Percentiles rank a stretch among this genome's conserved stretches.
Evolutionary conservation across 768 basidiomycete genomes (phyloP).

Genomic region (Paxillus ammoniavirescens): DNA sequence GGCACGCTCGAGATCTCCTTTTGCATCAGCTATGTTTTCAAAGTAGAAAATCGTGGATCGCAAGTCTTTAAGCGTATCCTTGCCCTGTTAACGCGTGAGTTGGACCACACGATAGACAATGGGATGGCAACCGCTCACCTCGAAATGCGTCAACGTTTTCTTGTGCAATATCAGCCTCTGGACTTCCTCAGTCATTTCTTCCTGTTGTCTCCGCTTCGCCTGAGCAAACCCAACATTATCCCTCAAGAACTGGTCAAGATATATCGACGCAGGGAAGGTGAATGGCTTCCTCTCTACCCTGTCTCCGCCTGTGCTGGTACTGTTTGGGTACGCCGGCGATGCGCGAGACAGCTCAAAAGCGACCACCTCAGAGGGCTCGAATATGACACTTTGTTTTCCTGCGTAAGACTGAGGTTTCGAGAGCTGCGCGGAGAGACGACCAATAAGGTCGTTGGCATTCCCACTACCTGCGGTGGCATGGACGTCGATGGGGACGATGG

Average conservation of each 20-base stretch:
- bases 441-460: constrained; percentile 55
- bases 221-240: constrained; percentile 49
- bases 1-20: constrained; percentile 47
- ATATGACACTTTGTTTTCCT: constrained; percentile 55
- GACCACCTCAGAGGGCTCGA: constrained; percentile 61
- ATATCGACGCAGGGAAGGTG: constrained; percentile 62
- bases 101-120: neutral
- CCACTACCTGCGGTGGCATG: constrained; percentile 31
- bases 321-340: constrained; percentile 17
- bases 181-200: constrained; percentile 47
- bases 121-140: constrained; percentile 43
- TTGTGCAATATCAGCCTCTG: constrained; percentile 44
- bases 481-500: constrained; percentile 53
- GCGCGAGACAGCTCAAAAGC: constrained; percentile 49
- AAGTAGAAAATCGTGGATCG: constrained; percentile 67
- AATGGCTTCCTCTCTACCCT: constrained; percentile 39
- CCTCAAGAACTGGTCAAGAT: constrained; percentile 69
- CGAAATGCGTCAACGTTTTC: constrained; percentile 46
- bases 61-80: constrained; percentile 62
- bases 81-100: constrained; percentile 40
- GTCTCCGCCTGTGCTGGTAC: constrained; percentile 9
- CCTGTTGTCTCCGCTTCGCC: constrained; percentile 33
- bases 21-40: constrained; percentile 57
- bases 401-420: constrained; percentile 24
- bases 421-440: constrained; percentile 41